Evolutionary conservation across 2,329 filamentous ascomycete species (phyloP), one percentile per base, ranked within the genome.

Genomic region (Aspergillus ruber): DNA sequence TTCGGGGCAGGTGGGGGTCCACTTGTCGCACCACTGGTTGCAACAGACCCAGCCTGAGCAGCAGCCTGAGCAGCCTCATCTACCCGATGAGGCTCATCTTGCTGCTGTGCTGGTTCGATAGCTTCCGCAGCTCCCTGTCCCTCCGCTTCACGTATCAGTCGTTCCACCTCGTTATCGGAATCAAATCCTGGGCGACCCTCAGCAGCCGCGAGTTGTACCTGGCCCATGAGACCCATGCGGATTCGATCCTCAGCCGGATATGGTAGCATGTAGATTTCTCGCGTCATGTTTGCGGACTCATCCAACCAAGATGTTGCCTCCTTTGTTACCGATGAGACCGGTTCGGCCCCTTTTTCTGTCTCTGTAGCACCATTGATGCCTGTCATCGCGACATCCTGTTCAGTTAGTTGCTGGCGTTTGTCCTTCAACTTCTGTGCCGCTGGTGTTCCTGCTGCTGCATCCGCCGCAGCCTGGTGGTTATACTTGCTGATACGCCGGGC

Each of bases 161-260:
- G 61, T 36, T 72, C 69, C 10, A 73, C 66, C 51, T 74, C 71
- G 42, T 58, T 61, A 57, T 82, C 64, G 71, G 83, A 48, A 72
- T 88, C 60, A 69, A 75, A 49, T 61, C 87, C 59, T 6, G 56
- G 53, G n/a, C 56, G 36, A 73, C 93, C 58, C 72, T 81, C 63
- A 45, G 76, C 56, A 17, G 63, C 62, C 4, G 66, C 60, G 6
- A 70, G 56, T 48, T 74, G 70, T 36, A 74, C 58, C 49, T 72
- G 70, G 1, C 68, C 72, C 65, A 74, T 70, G n/a, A 72, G 50
- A 1, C 72, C 72, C 58, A 70, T 60, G 12, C 72, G 67, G 43
- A 74, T 71, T 27, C 66, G 62, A 20, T 72, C 68, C 25, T 72
- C 70, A 50, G 65, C 68, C 8, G 72, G 72, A 50, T 73, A 74